A percentile compares a stretch with the other conserved stretches of the same genome.
Conservation (phyloP, 805 yeast genomes). For the Suhomyces prunicola region DNA sequence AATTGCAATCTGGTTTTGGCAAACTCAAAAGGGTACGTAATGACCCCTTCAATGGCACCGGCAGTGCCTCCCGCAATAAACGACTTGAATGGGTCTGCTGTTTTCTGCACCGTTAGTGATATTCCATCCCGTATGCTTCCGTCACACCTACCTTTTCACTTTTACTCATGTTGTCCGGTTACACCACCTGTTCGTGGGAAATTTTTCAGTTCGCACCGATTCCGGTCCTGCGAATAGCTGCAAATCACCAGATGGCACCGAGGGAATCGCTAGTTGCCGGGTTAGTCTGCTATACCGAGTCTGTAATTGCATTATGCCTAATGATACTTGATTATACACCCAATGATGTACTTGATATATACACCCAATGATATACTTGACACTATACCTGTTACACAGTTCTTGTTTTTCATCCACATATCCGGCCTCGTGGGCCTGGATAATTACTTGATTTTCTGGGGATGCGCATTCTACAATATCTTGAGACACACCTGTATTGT, state of each 20-base stretch:
- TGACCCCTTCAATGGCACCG: slow-evolving; percentile 90
- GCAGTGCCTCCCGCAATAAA: slow-evolving; percentile 95
- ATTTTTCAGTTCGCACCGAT: slow-evolving; percentile 1
- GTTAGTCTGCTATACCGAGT: too few relatives aligned
- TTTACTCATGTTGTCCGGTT: background rate
- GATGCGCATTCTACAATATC: too few relatives aligned
- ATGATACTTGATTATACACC: too few relatives aligned
- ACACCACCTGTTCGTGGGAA: background rate
- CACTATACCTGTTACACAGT: too few relatives aligned
- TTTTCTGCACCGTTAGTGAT: slow-evolving; percentile 16
- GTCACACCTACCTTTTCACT: slow-evolving; percentile 1
- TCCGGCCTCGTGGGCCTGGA: too few relatives aligned
- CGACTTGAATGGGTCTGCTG: slow-evolving; percentile 72
- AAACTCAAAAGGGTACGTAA: slow-evolving; percentile 95
- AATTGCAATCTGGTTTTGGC: slow-evolving; percentile 92
- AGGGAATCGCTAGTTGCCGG: too few relatives aligned
- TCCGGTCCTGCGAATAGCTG: background rate
- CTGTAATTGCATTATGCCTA: too few relatives aligned
- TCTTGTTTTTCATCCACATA: too few relatives aligned
- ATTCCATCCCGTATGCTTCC: background rate
- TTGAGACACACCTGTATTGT: too few relatives aligned
- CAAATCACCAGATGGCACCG: background rate
- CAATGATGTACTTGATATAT: too few relatives aligned
- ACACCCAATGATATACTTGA: too few relatives aligned
- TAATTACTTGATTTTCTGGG: too few relatives aligned